phyloP scores from a whole-genome alignment of 2,329 filamentous ascomycete species.

The Scedosporium boydii region DNA sequence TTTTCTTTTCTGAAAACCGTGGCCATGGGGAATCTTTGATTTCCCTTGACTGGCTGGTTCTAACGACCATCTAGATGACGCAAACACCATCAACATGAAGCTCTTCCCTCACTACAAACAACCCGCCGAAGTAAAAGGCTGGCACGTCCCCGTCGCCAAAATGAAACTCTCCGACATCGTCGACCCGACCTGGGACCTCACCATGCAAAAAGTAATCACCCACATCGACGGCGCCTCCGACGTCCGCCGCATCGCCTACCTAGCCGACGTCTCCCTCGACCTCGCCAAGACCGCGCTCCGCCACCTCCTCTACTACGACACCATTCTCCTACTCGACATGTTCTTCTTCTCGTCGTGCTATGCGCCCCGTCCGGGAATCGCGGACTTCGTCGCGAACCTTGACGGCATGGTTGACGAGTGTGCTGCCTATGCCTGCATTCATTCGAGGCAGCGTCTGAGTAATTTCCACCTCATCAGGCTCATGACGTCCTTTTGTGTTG shows the following conservation, averaged over 20 bases:
- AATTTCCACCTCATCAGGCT: slow-evolving; percentile 67
- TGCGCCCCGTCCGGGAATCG: slow-evolving; percentile 67
- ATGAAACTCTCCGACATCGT: slow-evolving; percentile 56
- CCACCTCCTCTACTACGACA: slow-evolving; percentile 89
- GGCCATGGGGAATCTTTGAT: background rate
- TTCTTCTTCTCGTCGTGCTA: slow-evolving; percentile 94
- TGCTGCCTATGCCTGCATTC: slow-evolving; percentile 64
- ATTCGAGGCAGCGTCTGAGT: slow-evolving; percentile 28
- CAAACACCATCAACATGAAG: slow-evolving; percentile 94
- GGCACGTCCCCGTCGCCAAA: slow-evolving; percentile 80
- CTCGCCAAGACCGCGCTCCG: slow-evolving; percentile 79
- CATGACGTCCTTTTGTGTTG: slow-evolving; percentile 76
- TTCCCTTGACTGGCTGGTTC: background rate
- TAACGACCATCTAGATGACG: slow-evolving; percentile 52
- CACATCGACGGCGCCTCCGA: slow-evolving; percentile 88
- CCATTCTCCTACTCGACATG: slow-evolving; percentile 81
- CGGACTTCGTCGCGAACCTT: slow-evolving; percentile 67
- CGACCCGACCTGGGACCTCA: slow-evolving; percentile 64
- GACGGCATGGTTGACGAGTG: slow-evolving; percentile 78
- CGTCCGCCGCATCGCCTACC: slow-evolving; percentile 74
- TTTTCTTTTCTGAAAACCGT: no score
- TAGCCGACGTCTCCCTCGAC: slow-evolving; percentile 77
- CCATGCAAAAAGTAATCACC: slow-evolving; percentile 68
- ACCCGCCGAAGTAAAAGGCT: slow-evolving; percentile 69
- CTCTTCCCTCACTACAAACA: slow-evolving; percentile 75